Base-by-base conservation (phyloP, 2,329 filamentous ascomycete genomes). In the Fusarium gaditjirri region DNA sequence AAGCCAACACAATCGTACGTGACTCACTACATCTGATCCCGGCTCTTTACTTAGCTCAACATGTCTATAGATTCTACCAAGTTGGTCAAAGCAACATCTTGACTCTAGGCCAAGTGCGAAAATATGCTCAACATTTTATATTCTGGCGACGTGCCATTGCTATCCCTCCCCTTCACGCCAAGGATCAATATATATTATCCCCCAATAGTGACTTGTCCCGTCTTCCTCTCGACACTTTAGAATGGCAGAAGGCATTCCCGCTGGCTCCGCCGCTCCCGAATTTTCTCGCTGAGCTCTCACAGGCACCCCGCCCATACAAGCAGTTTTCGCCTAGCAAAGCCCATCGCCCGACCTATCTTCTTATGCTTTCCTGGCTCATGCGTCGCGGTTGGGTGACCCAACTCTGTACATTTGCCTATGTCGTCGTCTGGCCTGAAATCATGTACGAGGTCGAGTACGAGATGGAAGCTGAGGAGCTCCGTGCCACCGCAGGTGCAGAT, bases 61-160 rank as follows among this genome's bases (percentile, higher is more conserved):
- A 19, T 13, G 38, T 17, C 46, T 21, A n/a, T 68, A 86, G 85
- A 49, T 91, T 92, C 78, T 84, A 90, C 61, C 93, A 95, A 79
- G 89, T 94, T 59, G 90, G 91, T 21, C 88, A 91, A 73, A 89
- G 87, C 72, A 90, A 92, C 56, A 88, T 91, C 25, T 91, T 98
- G 57, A 91, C 92, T 7, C 86, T 96, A 3, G 87, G 90, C 36
- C 93, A 97, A 74, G 92, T 98, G 70, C 92, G 95, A 71, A 92
- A 94, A 75, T 93, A 97, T 70, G 94, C 95, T 14, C 93, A 94
- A 64, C 96, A 98, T 83, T 92, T 99, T 70, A 94, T 98, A 68
- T 97, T 97, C 83, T 98, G 95, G 95, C 91, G 96, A 29, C 92
- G 95, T 63, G 96, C 95, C 50, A 93, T 97, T 67, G 92, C 95